phyloP scores from a whole-genome alignment of 2,329 filamentous ascomycete genomes.

The Phialocephala subalpina region DNA sequence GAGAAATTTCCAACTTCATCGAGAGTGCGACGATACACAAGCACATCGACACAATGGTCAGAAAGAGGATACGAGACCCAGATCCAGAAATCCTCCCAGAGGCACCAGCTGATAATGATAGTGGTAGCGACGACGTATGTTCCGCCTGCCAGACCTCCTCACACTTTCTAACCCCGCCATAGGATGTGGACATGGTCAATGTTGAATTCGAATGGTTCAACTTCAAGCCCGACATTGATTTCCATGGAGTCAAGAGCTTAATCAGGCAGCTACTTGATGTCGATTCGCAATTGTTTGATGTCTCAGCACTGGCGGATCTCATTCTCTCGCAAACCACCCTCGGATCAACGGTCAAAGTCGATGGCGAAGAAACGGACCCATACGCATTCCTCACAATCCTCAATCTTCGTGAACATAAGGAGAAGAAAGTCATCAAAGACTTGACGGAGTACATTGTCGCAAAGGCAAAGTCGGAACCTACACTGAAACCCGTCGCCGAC shows the following conservation, averaged over 20 bases:
- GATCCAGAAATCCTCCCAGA: slow-evolving; percentile 44
- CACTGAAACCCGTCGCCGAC: slow-evolving; percentile 63
- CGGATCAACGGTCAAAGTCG: slow-evolving; percentile 96
- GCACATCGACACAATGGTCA: slow-evolving; percentile 42
- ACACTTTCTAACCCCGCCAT: slow-evolving; percentile 10
- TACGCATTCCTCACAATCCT: slow-evolving; percentile 92
- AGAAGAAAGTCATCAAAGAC: slow-evolving; percentile 75
- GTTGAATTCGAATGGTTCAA: slow-evolving; percentile 99
- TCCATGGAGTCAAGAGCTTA: slow-evolving; percentile 91
- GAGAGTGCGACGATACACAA: background rate
- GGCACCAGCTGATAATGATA: slow-evolving; percentile 39
- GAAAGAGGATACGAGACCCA: slow-evolving; percentile 45
- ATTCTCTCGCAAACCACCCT: slow-evolving; percentile 87
- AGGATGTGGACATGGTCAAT: slow-evolving; percentile 89
- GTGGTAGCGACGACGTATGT: slow-evolving; percentile 43
- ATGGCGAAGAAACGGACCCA: slow-evolving; percentile 89
- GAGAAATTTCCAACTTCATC: background rate
- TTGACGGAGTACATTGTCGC: slow-evolving; percentile 75
- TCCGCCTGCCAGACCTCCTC: background rate
- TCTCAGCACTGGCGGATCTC: slow-evolving; percentile 85
- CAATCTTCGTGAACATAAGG: slow-evolving; percentile 81
- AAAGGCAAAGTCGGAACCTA: slow-evolving; percentile 57
- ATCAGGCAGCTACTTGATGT: slow-evolving; percentile 92
- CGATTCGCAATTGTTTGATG: slow-evolving; percentile 84
- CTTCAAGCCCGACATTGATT: slow-evolving; percentile 87